These are phyloP conservation scores for Melanomma pulvis-pyrius DNA, from an alignment of 495 filamentous ascomycete genomes.

Conservation along the genomic window DNA sequence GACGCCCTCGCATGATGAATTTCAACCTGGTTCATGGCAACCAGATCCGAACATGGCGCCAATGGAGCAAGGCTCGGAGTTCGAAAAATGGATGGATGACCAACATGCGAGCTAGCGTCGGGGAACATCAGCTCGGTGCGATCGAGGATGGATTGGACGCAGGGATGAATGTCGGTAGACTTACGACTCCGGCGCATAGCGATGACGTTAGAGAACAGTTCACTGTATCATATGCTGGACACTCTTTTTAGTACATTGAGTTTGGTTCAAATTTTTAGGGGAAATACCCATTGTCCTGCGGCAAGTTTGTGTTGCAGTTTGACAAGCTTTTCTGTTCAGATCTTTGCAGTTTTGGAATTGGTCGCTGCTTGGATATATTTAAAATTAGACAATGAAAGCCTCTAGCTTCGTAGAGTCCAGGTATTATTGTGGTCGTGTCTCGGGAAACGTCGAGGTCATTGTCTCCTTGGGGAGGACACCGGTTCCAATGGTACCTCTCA, in stretches of 20 bases:
- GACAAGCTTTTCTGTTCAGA: constrained; percentile 6
- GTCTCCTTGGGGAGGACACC: too few species aligned
- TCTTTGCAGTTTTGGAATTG: not conserved
- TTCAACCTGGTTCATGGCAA: constrained; percentile 37
- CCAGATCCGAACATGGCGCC: constrained; percentile 27
- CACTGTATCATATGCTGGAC: constrained; percentile 8
- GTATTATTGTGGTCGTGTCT: not conserved
- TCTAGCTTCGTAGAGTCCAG: not conserved
- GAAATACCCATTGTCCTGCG: constrained; percentile 25
- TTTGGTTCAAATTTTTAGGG: not conserved
- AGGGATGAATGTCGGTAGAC: too few species aligned
- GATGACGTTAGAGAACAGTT: not conserved
- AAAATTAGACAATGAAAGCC: not conserved
- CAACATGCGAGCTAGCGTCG: not conserved
- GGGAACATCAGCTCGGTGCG: not conserved
- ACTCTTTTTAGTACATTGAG: not conserved
- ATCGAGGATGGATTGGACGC: not conserved
- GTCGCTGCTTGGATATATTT: not conserved
- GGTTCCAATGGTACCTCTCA: too few species aligned
- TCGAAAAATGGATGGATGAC: constrained; percentile 46
- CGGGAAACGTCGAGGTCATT: too few species aligned
- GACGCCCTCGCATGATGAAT: constrained; percentile 25
- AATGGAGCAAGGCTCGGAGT: constrained; percentile 42
- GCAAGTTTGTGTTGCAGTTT: constrained; percentile 22
- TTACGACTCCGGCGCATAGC: not conserved